Conservation (phyloP, 2,329 filamentous ascomycete species). For the Harringtonia aguacate region DNA sequence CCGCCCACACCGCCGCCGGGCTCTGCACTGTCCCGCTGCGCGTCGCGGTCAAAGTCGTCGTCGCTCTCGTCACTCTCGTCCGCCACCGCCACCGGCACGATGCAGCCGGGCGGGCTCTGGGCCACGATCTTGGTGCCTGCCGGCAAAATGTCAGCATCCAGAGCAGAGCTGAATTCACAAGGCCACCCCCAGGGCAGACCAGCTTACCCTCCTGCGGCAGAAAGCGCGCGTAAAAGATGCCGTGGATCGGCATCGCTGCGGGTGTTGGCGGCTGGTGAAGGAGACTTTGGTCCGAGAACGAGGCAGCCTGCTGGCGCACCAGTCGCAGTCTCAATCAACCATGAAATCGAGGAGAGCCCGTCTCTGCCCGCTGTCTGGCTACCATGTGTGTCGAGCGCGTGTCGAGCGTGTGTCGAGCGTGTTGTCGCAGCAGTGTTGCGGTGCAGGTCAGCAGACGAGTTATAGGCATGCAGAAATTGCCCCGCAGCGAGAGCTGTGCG, state of each 20-base stretch:
- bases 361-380: too few relatives aligned
- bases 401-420: too few relatives aligned
- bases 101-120: slow-evolving; percentile 52
- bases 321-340: too few relatives aligned
- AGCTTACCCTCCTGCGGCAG: slow-evolving; percentile 50
- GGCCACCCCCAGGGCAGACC: neutral
- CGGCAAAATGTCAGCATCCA: neutral
- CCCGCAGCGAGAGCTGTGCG: too few relatives aligned
- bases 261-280: too few relatives aligned
- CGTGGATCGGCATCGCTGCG: slow-evolving; percentile 47
- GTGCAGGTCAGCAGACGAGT: too few relatives aligned
- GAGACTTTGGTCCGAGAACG: too few relatives aligned
- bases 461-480: too few relatives aligned
- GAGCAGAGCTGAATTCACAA: neutral
- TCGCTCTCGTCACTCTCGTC: slow-evolving; percentile 7
- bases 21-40: neutral
- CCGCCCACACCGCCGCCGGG: neutral
- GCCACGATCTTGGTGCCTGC: slow-evolving; percentile 52
- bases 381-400: too few relatives aligned
- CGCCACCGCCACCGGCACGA: slow-evolving; percentile 30
- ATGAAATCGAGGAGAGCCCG: too few relatives aligned
- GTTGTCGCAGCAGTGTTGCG: too few relatives aligned
- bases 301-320: too few relatives aligned
- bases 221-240: slow-evolving; percentile 62
- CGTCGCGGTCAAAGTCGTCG: neutral